phyloP scores from a whole-genome alignment of 305 asterid genomes.

The Rubia balearica region DNA sequence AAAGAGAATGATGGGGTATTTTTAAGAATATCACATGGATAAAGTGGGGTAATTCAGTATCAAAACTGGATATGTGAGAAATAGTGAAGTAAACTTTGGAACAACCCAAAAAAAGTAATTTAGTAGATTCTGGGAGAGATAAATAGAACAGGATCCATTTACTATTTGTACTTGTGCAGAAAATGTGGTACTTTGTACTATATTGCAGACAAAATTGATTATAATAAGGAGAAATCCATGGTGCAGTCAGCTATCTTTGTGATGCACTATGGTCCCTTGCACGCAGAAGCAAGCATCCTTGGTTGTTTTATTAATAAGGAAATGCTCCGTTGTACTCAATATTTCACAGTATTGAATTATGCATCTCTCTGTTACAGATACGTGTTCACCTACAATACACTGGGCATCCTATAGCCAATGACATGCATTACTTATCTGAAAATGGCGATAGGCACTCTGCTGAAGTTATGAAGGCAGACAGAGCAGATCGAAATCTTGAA shows the following conservation, averaged over 20 bases:
- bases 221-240: no score
- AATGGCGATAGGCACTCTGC: constrained; percentile 32
- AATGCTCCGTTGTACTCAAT: not conserved
- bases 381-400: constrained; percentile 80
- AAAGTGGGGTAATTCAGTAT: not conserved
- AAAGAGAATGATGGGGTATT: not conserved
- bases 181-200: not conserved
- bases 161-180: not conserved
- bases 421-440: constrained; percentile 64
- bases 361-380: constrained; percentile 46
- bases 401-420: constrained; percentile 96
- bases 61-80: not conserved
- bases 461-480: constrained; percentile 41
- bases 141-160: not conserved
- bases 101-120: not conserved
- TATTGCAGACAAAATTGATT: not conserved
- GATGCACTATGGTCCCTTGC: no score
- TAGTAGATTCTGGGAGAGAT: not conserved
- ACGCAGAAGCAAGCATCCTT: no score
- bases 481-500: constrained; percentile 24
- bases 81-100: not conserved
- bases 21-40: not conserved
- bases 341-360: not conserved
- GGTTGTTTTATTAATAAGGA: not conserved
- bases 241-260: no score